Percentiles rank a stretch among this genome's conserved stretches.
These are phyloP conservation scores for Colletotrichum spinosum DNA, from an alignment of 2,329 filamentous ascomycete genomes.

Conservation along the genomic window DNA sequence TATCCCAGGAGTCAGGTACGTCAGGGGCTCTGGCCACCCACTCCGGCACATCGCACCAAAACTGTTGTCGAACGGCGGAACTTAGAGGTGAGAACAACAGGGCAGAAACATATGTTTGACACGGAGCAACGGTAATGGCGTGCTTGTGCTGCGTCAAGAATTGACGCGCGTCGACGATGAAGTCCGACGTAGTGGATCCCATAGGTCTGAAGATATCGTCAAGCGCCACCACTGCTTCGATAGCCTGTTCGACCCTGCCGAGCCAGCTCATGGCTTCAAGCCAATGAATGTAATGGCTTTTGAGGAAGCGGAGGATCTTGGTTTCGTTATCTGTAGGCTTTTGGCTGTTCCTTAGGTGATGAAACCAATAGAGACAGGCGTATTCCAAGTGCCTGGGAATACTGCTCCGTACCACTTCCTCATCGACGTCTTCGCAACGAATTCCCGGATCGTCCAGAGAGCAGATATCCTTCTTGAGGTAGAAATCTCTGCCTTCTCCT, in stretches of 20 bases:
- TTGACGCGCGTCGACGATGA: background rate
- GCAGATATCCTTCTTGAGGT: background rate
- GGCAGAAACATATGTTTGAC: background rate
- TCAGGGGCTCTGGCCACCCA: background rate
- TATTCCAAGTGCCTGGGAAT: background rate
- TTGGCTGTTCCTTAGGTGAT: background rate
- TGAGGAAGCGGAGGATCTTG: background rate
- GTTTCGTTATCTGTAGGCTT: background rate
- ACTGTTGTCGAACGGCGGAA: background rate
- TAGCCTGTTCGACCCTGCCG: background rate
- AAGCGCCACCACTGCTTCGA: background rate
- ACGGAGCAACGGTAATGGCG: background rate
- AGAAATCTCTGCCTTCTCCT: background rate
- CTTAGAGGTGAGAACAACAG: background rate
- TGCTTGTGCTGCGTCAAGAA: background rate
- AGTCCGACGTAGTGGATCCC: background rate
- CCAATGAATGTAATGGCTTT: background rate
- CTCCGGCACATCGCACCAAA: background rate
- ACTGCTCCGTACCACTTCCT: background rate
- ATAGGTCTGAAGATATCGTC: background rate
- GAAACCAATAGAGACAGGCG: background rate
- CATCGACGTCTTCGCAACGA: background rate
- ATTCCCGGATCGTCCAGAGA: background rate
- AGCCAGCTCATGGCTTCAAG: background rate
- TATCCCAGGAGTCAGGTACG: background rate